Evolutionary conservation across 2,329 filamentous ascomycete genomes (phyloP).

Genomic region (Bipolaris sorokiniana): DNA sequence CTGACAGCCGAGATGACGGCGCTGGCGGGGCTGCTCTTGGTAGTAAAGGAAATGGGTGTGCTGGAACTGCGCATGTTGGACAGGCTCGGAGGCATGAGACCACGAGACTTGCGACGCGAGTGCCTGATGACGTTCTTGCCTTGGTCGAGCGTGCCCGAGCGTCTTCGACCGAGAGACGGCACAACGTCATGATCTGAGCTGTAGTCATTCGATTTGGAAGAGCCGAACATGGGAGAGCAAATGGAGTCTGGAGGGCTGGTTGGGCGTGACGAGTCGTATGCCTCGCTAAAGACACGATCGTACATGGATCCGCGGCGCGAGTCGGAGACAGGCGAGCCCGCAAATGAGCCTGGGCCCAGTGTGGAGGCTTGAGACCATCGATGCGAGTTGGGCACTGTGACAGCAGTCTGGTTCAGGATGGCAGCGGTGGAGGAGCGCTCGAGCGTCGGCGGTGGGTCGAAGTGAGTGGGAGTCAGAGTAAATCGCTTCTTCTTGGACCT

Average conservation of each 20-base stretch:
- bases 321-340: conserved; percentile 80
- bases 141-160: conserved; percentile 10
- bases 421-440: conserved; percentile 59
- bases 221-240: conserved; percentile 66
- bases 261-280: conserved; percentile 71
- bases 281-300: conserved; percentile 69
- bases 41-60: conserved; percentile 40
- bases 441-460: conserved; percentile 49
- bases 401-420: conserved; percentile 68
- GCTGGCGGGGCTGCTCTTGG: conserved; percentile 44
- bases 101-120: conserved; percentile 33
- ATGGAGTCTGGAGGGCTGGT: conserved; percentile 79
- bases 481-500: conserved; percentile 74
- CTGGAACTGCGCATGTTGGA: conserved; percentile 41
- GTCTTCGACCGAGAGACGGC: conserved; percentile 10
- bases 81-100: conserved; percentile 39
- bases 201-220: conserved; percentile 32
- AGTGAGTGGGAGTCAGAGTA: conserved; percentile 62
- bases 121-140: conserved; percentile 13
- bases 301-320: conserved; percentile 76
- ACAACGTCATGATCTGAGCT: conserved; percentile 23
- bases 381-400: conserved; percentile 60
- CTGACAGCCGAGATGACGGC: conserved; percentile 43
- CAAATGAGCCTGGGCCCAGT: conserved; percentile 71
- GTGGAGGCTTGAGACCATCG: conserved; percentile 73